Evolutionary conservation across 2,329 filamentous ascomycete species (phyloP).

Genomic region (Colletotrichum paranaense): DNA sequence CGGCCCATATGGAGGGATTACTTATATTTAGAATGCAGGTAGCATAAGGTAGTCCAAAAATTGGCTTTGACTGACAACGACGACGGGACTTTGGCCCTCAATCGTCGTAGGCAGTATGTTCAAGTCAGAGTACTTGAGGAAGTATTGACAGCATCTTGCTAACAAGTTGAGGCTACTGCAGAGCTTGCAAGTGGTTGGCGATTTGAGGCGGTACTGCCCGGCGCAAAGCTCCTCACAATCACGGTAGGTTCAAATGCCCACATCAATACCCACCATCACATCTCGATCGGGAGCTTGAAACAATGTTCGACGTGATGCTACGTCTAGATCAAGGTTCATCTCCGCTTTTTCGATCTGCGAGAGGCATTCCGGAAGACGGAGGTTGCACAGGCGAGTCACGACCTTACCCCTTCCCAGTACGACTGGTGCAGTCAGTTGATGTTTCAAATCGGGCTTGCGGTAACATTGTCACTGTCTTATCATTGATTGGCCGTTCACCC

Average conservation of each 20-base stretch:
- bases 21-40: too few species aligned
- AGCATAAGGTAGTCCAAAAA: too few species aligned
- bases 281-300: not conserved
- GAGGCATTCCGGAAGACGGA: not conserved
- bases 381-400: not conserved
- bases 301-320: not conserved
- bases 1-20: too few species aligned
- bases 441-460: not conserved
- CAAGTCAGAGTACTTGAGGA: too few species aligned
- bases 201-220: not conserved
- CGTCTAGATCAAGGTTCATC: not conserved
- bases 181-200: too few species aligned
- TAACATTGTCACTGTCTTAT: too few species aligned
- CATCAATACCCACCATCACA: not conserved
- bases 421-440: not conserved
- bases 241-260: not conserved
- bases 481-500: too few species aligned
- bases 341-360: not conserved
- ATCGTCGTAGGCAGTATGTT: too few species aligned
- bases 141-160: too few species aligned
- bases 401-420: not conserved
- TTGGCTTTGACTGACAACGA: too few species aligned
- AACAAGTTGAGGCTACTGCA: too few species aligned
- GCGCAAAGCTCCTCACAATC: not conserved
- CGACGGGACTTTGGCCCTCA: too few species aligned